These are phyloP conservation scores for Alternaria triticimaculans DNA, from an alignment of 2,329 filamentous ascomycete genomes.

Conservation along the genomic window DNA sequence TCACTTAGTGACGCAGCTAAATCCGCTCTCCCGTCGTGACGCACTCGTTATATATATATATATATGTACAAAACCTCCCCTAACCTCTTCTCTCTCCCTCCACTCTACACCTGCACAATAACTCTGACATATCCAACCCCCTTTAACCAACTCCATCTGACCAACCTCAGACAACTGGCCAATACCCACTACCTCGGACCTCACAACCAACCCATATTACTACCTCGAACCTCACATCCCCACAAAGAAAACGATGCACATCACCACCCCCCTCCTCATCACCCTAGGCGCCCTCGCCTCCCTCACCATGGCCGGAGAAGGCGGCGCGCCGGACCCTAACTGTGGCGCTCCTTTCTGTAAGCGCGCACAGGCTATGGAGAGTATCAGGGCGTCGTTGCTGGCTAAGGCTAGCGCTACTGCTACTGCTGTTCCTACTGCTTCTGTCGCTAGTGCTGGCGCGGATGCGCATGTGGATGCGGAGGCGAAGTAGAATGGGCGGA, in stretches of 20 bases:
- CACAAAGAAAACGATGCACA: background rate
- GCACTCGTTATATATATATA: background rate
- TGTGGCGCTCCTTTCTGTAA: slow-evolving; percentile 13
- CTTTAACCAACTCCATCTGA: background rate
- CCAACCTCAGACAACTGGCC: fast-evolving
- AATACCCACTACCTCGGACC: background rate
- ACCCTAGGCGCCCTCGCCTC: background rate
- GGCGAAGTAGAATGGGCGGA: background rate
- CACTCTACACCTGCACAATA: background rate
- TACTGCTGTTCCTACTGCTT: background rate
- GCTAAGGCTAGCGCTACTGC: background rate
- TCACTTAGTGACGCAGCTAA: background rate
- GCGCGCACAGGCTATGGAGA: background rate
- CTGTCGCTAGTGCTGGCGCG: background rate
- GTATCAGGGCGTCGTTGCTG: background rate
- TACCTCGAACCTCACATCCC: background rate
- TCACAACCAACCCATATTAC: too few species aligned
- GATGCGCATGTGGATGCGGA: background rate
- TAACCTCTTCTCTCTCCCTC: background rate
- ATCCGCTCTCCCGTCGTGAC: background rate
- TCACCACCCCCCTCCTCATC: background rate
- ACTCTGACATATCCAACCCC: background rate
- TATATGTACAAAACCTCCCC: background rate
- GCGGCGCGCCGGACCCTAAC: background rate
- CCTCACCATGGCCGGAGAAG: background rate